Evolutionary conservation across 2,329 filamentous ascomycete genomes (phyloP), one percentile per base, ranked within the genome.

Genomic region (Curvularia lunata): DNA sequence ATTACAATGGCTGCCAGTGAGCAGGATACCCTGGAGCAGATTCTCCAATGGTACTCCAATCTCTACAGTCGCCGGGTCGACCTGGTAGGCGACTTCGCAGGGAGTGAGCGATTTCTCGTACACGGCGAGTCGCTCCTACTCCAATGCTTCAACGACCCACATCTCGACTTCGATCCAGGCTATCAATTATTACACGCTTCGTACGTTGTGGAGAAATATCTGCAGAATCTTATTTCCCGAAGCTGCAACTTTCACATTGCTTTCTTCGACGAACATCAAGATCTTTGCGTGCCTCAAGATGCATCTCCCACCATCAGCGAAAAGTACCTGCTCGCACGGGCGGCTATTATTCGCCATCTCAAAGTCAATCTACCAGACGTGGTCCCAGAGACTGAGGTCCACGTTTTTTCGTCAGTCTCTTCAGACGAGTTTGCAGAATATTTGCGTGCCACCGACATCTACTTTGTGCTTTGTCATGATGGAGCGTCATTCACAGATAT

Each of bases 51-150:
- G 71, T 77, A 77, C 58, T 67, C 71, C 7, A 72, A 65, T 51
- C 65, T 77, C 41, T 72, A 67, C 67, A 74, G 71, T 58, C 73
- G 75, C 40, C 72, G 74, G 34, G 72, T 77, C 51, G 75, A 77
- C 58, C 82, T 92, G 2, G 85, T 92, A 4, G 88, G 90, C 40
- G 90, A 92, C 70, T 92, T 90, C 75, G 88, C 88, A 3, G 89
- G 90, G 21, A 86, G 85, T 58, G 89, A 91, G 69, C 80, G 88
- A 10, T 92, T 92, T 70, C 78, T 89, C 21, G 83, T 92, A 28
- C 88, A 92, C 62, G 89, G 89, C 28, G 89, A 93, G 67, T 88
- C 88, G 0, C 74, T 92, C n/a, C 78, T 92, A 10, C 78, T 86
- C 6, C 78, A 89, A 56, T 88, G 84, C 66, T 84, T 92, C 47